Conservation (phyloP, 768 basidiomycete genomes). For the Suillus alpinus region DNA sequence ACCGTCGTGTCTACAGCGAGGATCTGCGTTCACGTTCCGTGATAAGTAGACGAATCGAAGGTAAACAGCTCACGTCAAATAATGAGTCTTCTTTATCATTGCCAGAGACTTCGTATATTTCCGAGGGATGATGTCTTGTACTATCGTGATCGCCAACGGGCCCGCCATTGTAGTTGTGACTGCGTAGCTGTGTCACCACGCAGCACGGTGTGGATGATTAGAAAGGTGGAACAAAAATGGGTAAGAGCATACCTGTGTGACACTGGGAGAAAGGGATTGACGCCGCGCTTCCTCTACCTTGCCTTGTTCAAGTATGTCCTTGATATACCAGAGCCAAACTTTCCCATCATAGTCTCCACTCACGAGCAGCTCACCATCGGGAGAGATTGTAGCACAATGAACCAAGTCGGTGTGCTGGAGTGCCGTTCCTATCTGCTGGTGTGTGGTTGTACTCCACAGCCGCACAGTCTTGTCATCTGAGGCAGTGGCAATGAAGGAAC, state of each 20-base stretch:
- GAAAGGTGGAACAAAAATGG: too few relatives aligned
- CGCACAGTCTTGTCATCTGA: too few relatives aligned
- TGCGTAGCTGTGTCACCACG: neutral
- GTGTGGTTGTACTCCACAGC: constrained; percentile 15
- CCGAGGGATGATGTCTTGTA: neutral
- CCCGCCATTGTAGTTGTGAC: neutral
- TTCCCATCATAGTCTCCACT: constrained; percentile 11
- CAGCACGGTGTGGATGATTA: neutral
- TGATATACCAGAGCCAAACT: neutral
- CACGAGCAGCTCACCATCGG: neutral
- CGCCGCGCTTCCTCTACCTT: neutral
- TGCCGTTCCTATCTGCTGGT: neutral
- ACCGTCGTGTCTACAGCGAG: neutral
- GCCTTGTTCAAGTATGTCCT: neutral
- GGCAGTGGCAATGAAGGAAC: constrained; percentile 25
- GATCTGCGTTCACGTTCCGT: neutral
- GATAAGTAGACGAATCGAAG: neutral
- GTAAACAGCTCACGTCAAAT: neutral
- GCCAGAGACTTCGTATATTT: neutral
- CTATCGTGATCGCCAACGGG: neutral
- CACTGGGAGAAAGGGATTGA: too few relatives aligned
- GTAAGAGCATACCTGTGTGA: too few relatives aligned
- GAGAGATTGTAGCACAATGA: neutral
- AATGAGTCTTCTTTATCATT: neutral
- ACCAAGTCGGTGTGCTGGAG: neutral